Base-by-base conservation (phyloP, 73 alveolate genomes). In the Symbiodinium pilosum region DNA sequence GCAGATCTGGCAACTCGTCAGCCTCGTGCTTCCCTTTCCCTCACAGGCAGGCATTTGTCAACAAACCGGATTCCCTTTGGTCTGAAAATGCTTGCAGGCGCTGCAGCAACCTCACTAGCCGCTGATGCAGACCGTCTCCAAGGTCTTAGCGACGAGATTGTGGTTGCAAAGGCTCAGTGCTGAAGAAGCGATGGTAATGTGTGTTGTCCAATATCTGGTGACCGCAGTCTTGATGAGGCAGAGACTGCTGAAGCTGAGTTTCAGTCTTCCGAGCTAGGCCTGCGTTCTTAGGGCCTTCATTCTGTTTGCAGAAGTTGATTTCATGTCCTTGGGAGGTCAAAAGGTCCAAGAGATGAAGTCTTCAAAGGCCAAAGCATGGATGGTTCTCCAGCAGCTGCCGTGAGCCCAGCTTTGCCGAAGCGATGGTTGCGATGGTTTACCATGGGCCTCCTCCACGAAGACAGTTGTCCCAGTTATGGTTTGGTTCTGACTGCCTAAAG, bases 11-110 rank as follows among this genome's bases (percentile, higher is more conserved):
- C 93, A 30, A 84, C 93, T 28, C 93, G 93, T 6, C 69, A 44
- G 43, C 93, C 93, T 8, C 93, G 93, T 51, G 93, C 93, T 51
- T 84, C 93, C 44, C 43, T 84, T n/a, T 30, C 73, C 32, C 73
- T 84, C 43, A 34, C 51, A 43, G 93, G 93, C 28, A 16, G 39
- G 36, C 59, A 47, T n/a, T n/a, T n/a, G n/a, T n/a, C n/a, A n/a
- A n/a, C n/a, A n/a, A n/a, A n/a, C n/a, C n/a, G n/a, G n/a, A n/a
- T n/a, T n/a, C n/a, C n/a, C n/a, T n/a, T n/a, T n/a, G n/a, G n/a
- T n/a, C n/a, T n/a, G n/a, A n/a, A n/a, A n/a, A n/a, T n/a, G n/a
- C n/a, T n/a, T n/a, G n/a, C 16, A 73, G 85, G 85, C 12, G 44
- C 85, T n/a, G 85, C 85, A 3, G 85, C 85, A 20, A 73, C 93